Evolutionary conservation across 2,329 filamentous ascomycete species (phyloP).

Genomic region (Hypocreales sp.): DNA sequence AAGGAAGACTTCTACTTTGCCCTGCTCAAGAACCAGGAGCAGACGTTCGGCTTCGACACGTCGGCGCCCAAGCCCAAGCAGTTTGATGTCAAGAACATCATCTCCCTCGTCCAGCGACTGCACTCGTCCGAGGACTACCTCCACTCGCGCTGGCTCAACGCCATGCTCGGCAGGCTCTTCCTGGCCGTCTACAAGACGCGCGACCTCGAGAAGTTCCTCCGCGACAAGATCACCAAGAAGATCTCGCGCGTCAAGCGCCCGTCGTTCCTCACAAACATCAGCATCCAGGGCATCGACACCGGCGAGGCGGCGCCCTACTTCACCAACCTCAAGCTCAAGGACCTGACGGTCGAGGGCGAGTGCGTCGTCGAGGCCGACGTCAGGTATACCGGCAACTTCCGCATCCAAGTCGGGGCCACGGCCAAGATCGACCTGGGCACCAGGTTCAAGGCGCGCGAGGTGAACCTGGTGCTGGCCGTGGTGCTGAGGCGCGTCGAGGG

Average conservation of each 20-base stretch:
- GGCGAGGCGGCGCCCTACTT: conserved; percentile 79
- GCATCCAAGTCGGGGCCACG: conserved; percentile 81
- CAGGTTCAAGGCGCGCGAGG: conserved; percentile 79
- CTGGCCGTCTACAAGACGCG: conserved; percentile 74
- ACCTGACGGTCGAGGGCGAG: conserved; percentile 84
- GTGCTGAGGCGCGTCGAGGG: conserved; percentile 76
- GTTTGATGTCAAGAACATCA: conserved; percentile 75
- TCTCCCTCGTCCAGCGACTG: conserved; percentile 74
- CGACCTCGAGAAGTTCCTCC: conserved; percentile 64
- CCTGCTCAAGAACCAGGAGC: conserved; percentile 69
- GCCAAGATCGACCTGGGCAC: conserved; percentile 80
- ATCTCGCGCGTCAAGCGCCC: conserved; percentile 88
- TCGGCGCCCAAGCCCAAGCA: conserved; percentile 51
- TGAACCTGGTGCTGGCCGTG: conserved; percentile 76
- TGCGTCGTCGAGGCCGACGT: conserved; percentile 77
- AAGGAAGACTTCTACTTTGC: conserved; percentile 99
- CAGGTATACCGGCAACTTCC: conserved; percentile 77
- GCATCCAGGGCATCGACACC: conserved; percentile 69
- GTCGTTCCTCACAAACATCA: conserved; percentile 71
- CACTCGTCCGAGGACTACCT: conserved; percentile 86
- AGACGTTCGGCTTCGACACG: conserved; percentile 38
- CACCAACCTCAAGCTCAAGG: conserved; percentile 74
- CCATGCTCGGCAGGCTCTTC: conserved; percentile 75
- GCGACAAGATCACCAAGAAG: conserved; percentile 86
- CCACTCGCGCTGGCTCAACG: conserved; percentile 89